phyloP scores from a whole-genome alignment of 2,329 filamentous ascomycete genomes.

The Cercospora berteroae region DNA sequence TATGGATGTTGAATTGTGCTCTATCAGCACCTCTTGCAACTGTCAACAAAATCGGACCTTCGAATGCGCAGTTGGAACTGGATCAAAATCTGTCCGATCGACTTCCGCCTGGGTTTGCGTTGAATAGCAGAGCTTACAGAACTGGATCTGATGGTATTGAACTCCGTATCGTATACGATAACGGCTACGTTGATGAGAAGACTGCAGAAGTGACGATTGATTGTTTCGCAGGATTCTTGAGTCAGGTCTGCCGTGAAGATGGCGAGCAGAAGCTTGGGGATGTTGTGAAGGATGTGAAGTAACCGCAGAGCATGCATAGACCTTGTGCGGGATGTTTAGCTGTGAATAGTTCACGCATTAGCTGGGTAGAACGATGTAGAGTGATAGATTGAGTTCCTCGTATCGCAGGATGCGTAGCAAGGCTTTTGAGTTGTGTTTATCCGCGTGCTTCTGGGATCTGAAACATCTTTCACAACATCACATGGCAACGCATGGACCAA shows the following conservation, averaged over 20 bases:
- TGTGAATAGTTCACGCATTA: neutral
- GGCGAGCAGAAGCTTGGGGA: neutral
- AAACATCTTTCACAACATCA: neutral
- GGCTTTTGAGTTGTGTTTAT: neutral
- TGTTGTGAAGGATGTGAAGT: neutral
- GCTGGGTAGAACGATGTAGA: neutral
- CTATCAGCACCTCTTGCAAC: no score
- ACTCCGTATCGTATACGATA: no score
- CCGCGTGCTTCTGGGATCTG: neutral
- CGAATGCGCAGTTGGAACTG: no score
- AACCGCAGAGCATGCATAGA: neutral
- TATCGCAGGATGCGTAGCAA: neutral
- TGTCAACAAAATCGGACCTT: no score
- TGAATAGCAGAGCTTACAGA: no score
- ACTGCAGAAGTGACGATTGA: constrained; percentile 46
- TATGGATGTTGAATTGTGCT: no score
- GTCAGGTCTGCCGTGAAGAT: neutral
- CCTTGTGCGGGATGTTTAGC: neutral
- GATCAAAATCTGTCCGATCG: no score
- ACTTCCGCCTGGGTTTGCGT: no score
- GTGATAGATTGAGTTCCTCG: neutral
- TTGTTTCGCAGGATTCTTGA: neutral
- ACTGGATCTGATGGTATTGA: no score
- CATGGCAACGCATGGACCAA: neutral
- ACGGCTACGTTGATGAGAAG: neutral